Percentiles rank a stretch among this genome's conserved stretches.
Conservation (phyloP, 1,284 basidiomycete genomes). For the Xerocomus nothofagi region DNA sequence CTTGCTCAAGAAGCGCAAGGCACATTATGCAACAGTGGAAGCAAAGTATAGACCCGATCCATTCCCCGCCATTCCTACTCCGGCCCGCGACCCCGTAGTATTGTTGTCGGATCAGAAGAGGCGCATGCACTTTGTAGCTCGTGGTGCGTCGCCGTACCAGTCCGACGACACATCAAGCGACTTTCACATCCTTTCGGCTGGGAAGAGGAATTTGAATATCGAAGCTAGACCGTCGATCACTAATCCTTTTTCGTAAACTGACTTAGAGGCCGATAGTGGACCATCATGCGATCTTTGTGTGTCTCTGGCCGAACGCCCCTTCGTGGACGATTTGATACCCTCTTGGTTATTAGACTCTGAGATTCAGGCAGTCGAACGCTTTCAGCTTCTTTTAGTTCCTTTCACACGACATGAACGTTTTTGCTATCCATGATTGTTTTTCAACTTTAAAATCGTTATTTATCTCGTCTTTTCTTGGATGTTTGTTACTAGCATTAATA, state of each 20-base stretch:
- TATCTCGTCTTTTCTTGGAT: not conserved
- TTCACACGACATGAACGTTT: not conserved
- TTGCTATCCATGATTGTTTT: not conserved
- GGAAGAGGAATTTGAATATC: constrained; percentile 47
- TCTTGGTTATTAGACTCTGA: constrained; percentile 2
- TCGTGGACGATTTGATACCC: not conserved
- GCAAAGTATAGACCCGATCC: constrained; percentile 3
- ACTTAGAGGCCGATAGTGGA: not conserved
- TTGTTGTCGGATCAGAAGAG: not conserved
- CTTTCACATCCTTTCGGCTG: not conserved
- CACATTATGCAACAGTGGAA: not conserved
- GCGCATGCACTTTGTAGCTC: not conserved
- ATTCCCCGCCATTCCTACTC: not conserved
- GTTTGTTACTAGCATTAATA: not conserved
- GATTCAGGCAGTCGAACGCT: not conserved
- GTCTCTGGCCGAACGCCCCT: not conserved
- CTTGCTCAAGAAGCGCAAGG: constrained; percentile 6
- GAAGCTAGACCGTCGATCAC: constrained; percentile 48
- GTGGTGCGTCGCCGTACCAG: not conserved
- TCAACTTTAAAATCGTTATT: not conserved
- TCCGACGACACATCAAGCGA: not conserved
- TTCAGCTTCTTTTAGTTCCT: not conserved
- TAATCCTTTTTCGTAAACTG: not conserved
- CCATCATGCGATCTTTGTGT: not conserved
- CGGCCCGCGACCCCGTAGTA: not conserved